A percentile compares a stretch with the other conserved stretches of the same genome.
Conservation (phyloP, 2,329 filamentous ascomycete genomes). For the Byssoonygena ceratinophila region DNA sequence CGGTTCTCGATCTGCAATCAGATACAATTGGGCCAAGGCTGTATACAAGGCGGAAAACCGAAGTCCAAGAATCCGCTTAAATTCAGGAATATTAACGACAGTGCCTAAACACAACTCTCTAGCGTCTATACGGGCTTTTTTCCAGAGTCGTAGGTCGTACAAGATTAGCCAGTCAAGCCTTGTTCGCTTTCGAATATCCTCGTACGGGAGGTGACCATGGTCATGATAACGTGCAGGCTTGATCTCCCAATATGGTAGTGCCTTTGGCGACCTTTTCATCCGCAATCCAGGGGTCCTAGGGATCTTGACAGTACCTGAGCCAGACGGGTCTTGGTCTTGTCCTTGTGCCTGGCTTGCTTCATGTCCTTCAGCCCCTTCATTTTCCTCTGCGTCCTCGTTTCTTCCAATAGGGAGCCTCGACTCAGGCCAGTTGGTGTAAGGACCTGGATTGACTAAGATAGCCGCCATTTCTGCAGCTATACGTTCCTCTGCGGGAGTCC, state of each 20-base stretch:
- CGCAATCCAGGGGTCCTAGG: conserved; percentile 63
- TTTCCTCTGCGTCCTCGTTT: background rate
- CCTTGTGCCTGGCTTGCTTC: background rate
- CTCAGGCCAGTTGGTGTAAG: background rate
- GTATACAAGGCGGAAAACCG: conserved; percentile 95
- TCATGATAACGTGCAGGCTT: conserved; percentile 49
- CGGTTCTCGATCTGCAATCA: conserved; percentile 90
- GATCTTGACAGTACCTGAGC: conserved; percentile 45
- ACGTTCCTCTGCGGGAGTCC: conserved; percentile 29
- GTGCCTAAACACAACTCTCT: conserved; percentile 93
- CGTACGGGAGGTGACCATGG: conserved; percentile 57
- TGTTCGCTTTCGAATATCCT: conserved; percentile 81
- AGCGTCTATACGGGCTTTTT: conserved; percentile 80
- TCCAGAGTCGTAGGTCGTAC: conserved; percentile 94
- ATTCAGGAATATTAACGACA: conserved; percentile 86
- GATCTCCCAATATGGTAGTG: conserved; percentile 73
- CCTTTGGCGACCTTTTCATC: conserved; percentile 35
- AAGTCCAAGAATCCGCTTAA: conserved; percentile 85
- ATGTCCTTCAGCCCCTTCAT: background rate
- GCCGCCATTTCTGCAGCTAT: conserved; percentile 1
- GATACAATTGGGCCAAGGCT: conserved; percentile 80
- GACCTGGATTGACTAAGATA: background rate
- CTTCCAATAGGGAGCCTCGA: background rate
- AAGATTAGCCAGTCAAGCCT: conserved; percentile 89
- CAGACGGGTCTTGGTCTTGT: background rate